Evolutionary conservation across 768 basidiomycete species (phyloP).

Genomic region (Boletus rubropictus): DNA sequence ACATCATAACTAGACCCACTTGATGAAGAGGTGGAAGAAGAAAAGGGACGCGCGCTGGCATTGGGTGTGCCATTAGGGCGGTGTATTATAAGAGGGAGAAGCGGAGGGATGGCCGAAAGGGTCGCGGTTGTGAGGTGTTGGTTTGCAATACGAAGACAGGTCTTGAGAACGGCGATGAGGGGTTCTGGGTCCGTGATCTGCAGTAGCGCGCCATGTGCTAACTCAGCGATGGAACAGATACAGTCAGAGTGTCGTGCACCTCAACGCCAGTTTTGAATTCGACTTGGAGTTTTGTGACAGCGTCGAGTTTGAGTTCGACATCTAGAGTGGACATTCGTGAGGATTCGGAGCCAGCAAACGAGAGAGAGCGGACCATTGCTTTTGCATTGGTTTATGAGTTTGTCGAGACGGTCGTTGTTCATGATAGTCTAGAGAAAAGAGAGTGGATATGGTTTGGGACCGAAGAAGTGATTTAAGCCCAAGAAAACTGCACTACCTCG

Average conservation of each 20-base stretch:
- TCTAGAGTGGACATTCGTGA: constrained; percentile 39
- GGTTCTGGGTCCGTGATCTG: constrained; percentile 72
- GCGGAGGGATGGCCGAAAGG: constrained; percentile 58
- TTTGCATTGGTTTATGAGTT: constrained; percentile 60
- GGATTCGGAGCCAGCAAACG: constrained; percentile 4
- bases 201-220: constrained; percentile 7
- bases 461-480: constrained; percentile 15
- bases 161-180: constrained; percentile 62
- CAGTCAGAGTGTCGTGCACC: constrained; percentile 37
- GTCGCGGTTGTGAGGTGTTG: constrained; percentile 78
- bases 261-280: constrained; percentile 68
- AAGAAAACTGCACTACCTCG: constrained; percentile 13
- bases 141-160: constrained; percentile 74
- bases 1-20: constrained; percentile 44
- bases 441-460: constrained; percentile 8
- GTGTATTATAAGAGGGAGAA: constrained; percentile 58
- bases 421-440: constrained; percentile 33
- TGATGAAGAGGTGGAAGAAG: constrained; percentile 47
- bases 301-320: constrained; percentile 76
- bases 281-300: constrained; percentile 68
- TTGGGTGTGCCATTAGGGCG: constrained; percentile 28
- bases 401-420: constrained; percentile 53
- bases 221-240: constrained; percentile 12
- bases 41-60: constrained; percentile 34
- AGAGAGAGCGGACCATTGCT: constrained; percentile 45